Evolutionary conservation across 352 stramenopile genomes (phyloP).

Genomic region (Elongisporangium prolatum): DNA sequence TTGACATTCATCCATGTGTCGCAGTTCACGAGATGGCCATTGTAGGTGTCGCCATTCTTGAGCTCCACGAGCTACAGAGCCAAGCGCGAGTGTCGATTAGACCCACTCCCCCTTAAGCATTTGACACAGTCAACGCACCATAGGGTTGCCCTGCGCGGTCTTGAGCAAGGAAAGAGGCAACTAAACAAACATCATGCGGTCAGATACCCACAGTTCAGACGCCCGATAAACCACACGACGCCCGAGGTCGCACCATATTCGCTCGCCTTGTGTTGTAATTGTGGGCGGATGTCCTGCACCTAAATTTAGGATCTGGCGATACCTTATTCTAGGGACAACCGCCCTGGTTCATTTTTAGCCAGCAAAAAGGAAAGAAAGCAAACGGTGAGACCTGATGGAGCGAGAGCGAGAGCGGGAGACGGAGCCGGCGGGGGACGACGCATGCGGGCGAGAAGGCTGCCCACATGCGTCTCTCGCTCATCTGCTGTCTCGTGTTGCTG

Average conservation of each 20-base stretch:
- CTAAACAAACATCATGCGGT: constrained; percentile 26
- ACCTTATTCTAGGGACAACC: neutral
- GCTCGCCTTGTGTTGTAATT: constrained; percentile 1
- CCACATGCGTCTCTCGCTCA: neutral
- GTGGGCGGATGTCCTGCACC: neutral
- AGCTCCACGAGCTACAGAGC: constrained; percentile 93
- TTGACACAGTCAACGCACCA: constrained; percentile 42
- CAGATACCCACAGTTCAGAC: constrained; percentile 12
- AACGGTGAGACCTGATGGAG: neutral
- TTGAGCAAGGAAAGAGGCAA: constrained; percentile 95
- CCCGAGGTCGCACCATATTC: constrained; percentile 2
- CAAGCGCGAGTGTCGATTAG: constrained; percentile 3
- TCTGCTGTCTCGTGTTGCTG: neutral
- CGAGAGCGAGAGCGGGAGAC: neutral
- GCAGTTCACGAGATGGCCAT: constrained; percentile 95
- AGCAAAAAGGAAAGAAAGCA: neutral
- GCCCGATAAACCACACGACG: neutral
- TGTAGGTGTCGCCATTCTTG: constrained; percentile 99
- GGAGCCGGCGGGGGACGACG: neutral
- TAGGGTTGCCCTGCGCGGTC: constrained; percentile 92
- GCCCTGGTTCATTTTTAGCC: neutral
- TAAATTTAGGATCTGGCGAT: neutral
- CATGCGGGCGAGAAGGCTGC: neutral
- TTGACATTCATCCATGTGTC: constrained; percentile 99
- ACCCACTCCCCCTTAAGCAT: neutral